Evolutionary conservation across 306 rosid species (phyloP).

Genomic region (Rosa chinensis): DNA sequence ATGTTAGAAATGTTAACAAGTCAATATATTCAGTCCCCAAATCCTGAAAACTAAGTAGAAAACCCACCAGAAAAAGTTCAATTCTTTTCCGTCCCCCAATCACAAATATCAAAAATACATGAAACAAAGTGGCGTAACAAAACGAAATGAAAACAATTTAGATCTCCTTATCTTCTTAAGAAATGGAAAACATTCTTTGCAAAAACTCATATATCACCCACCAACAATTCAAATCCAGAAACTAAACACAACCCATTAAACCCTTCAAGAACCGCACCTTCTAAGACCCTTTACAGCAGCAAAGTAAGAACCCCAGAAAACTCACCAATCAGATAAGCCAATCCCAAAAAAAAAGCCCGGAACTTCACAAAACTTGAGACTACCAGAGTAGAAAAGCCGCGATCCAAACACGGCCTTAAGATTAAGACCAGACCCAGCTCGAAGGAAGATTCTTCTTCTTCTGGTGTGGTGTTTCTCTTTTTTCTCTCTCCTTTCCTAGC

Average conservation of each 20-base stretch:
- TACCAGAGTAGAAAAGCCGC: neutral
- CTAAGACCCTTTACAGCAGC: neutral
- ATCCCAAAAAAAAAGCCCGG: constrained; percentile 3
- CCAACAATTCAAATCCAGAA: constrained; percentile 9
- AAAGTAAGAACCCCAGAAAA: constrained; percentile 25
- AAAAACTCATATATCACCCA: neutral
- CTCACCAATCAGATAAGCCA: constrained; percentile 14
- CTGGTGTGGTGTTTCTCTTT: constrained; percentile 23
- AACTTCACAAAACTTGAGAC: constrained; percentile 11
- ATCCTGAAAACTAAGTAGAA: neutral
- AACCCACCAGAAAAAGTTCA: constrained; percentile 4
- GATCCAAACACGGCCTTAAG: constrained; percentile 8
- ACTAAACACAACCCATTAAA: constrained; percentile 24
- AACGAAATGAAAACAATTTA: neutral
- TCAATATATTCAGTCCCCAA: neutral
- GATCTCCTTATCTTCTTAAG: neutral
- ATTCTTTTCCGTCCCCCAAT: neutral
- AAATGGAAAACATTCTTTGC: neutral
- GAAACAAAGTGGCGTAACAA: neutral
- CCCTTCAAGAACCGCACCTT: constrained; percentile 20
- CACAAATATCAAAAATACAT: neutral
- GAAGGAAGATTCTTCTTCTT: constrained; percentile 14
- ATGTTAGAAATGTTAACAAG: constrained; percentile 8
- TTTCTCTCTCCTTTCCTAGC: neutral
- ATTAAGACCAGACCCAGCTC: constrained; percentile 36